Conservation (phyloP, 768 basidiomycete genomes). For the Galerina sulciceps region DNA sequence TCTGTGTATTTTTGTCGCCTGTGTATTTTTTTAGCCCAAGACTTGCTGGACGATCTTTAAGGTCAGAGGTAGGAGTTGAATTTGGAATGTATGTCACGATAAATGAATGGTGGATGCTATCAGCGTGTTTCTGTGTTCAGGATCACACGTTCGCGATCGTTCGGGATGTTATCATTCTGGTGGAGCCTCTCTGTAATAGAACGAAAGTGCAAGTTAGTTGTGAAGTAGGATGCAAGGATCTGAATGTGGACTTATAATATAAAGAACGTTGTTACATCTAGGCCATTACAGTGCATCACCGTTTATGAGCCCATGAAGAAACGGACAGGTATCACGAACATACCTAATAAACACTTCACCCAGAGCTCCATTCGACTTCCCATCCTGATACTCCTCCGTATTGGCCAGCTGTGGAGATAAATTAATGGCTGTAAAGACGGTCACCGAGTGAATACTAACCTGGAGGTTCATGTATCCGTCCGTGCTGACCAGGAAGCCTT, state of each 20-base stretch:
- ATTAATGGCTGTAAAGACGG: neutral
- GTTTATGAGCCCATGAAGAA: slow-evolving; percentile 1
- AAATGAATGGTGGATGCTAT: no score
- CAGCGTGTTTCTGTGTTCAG: no score
- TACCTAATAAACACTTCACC: slow-evolving; percentile 99
- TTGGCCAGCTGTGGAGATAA: slow-evolving; percentile 79
- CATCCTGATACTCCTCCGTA: slow-evolving; percentile 97
- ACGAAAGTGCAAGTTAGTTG: slow-evolving; percentile 27
- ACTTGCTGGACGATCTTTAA: no score
- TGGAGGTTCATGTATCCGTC: slow-evolving; percentile 99
- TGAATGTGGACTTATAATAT: slow-evolving; percentile 75
- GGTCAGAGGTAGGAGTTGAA: no score
- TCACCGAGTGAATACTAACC: slow-evolving; percentile 45
- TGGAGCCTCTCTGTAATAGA: slow-evolving; percentile 74
- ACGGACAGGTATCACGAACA: slow-evolving; percentile 26
- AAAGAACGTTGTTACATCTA: slow-evolving; percentile 95
- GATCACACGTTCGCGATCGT: neutral
- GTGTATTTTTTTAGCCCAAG: no score
- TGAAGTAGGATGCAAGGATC: slow-evolving; percentile 7
- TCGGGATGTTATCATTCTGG: slow-evolving; percentile 37
- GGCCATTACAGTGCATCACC: neutral
- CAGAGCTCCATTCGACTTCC: slow-evolving; percentile 92
- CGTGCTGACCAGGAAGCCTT: slow-evolving; percentile 97
- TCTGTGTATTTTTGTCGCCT: no score
- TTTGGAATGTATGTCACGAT: no score